A percentile compares a stretch with the other conserved stretches of the same genome.
Conservation (phyloP, 176 grass and related monocot genomes). For the Triticum urartu region DNA sequence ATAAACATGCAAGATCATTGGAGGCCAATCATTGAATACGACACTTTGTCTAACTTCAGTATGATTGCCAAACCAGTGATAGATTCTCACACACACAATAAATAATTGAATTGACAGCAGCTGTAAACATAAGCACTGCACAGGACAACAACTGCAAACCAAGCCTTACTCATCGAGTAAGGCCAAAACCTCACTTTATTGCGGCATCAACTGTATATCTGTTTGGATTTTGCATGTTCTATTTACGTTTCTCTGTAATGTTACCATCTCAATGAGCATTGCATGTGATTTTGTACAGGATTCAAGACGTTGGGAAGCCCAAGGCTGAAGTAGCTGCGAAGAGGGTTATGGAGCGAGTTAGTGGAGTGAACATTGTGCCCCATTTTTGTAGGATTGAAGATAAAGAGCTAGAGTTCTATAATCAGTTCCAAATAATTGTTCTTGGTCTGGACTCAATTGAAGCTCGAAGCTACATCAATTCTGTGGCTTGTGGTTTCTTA, state of each 20-base stretch:
- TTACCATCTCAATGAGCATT: background rate
- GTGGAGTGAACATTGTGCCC: constrained; percentile 81
- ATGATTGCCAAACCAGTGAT: background rate
- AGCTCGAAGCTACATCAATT: constrained; percentile 96
- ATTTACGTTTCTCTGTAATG: constrained; percentile 1
- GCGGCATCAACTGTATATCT: background rate
- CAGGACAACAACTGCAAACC: background rate
- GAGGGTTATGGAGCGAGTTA: constrained; percentile 93
- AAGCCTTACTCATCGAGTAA: background rate
- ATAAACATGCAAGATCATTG: background rate
- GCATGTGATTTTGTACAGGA: constrained; percentile 40
- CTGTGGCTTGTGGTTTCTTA: constrained; percentile 92
- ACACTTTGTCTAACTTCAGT: background rate
- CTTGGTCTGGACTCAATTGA: constrained; percentile 99
- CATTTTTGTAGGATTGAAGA: constrained; percentile 99
- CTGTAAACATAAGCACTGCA: background rate
- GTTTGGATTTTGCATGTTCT: background rate
- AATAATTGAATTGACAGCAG: background rate
- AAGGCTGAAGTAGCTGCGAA: constrained; percentile 94
- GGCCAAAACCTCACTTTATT: background rate
- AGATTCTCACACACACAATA: background rate
- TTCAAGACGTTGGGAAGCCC: constrained; percentile 94
- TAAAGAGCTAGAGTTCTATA: constrained; percentile 87
- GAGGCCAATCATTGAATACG: background rate
- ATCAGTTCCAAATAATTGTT: constrained; percentile 93